These are phyloP conservation scores for Epichloe brachyelytri DNA, from an alignment of 2,329 filamentous ascomycete species.

Conservation along the genomic window DNA sequence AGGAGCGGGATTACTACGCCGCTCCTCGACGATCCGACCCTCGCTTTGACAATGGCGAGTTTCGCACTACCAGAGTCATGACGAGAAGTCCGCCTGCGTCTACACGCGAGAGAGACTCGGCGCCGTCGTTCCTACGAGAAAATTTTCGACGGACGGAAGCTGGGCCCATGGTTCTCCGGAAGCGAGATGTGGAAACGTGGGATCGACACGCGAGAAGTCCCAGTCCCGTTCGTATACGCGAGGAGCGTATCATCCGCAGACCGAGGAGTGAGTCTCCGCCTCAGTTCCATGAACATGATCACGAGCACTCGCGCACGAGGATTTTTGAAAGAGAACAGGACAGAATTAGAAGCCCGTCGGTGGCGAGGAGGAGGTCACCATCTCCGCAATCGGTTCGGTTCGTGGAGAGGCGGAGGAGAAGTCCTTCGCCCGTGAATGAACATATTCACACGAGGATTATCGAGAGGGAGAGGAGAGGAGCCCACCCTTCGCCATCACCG, in stretches of 20 bases:
- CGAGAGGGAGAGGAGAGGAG: slow-evolving; percentile 30
- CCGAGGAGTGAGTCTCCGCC: slow-evolving; percentile 30
- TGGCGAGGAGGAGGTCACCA: slow-evolving; percentile 13
- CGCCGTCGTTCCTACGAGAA: slow-evolving; percentile 39
- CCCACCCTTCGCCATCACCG: slow-evolving; percentile 31
- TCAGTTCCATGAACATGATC: slow-evolving; percentile 18
- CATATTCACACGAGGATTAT: slow-evolving; percentile 37
- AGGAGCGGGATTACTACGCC: slow-evolving; percentile 32
- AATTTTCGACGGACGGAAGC: slow-evolving; percentile 34
- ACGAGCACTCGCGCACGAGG: slow-evolving; percentile 22
- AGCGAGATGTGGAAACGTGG: slow-evolving; percentile 41
- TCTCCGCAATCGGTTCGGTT: slow-evolving; percentile 22
- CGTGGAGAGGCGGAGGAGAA: slow-evolving; percentile 24
- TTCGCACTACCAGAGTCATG: slow-evolving; percentile 11
- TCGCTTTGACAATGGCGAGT: slow-evolving; percentile 14
- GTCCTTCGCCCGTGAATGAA: slow-evolving; percentile 30
- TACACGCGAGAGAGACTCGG: slow-evolving; percentile 27
- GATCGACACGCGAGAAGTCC: slow-evolving; percentile 35
- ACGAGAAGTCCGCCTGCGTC: slow-evolving; percentile 14
- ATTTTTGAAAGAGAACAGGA: slow-evolving; percentile 29
- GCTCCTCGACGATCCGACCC: slow-evolving; percentile 22
- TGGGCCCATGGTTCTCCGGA: slow-evolving; percentile 40
- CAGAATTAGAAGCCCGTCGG: slow-evolving; percentile 26
- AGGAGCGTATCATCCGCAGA: slow-evolving; percentile 30
- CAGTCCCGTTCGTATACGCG: slow-evolving; percentile 28